Conservation (phyloP, 2,329 filamentous ascomycete genomes). For the Orbilia blumenaviensis region DNA sequence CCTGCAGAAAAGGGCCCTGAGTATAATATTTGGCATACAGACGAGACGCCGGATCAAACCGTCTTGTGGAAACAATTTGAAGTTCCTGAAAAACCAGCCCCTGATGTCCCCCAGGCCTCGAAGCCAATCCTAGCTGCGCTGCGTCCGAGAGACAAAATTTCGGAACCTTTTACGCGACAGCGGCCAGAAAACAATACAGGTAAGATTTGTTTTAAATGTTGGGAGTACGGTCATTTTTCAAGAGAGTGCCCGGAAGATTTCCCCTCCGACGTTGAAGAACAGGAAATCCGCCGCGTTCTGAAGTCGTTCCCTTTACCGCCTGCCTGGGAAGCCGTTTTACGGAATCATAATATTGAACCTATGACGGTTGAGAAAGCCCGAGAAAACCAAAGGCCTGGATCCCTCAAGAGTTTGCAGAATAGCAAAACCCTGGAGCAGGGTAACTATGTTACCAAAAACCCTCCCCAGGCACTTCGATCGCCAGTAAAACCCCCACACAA, state of each 20-base stretch:
- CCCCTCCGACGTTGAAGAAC: not conserved
- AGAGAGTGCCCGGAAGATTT: not conserved
- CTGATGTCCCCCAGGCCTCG: not conserved
- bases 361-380: not conserved
- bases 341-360: not conserved
- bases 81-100: not conserved
- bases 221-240: conserved; percentile 21
- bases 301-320: conserved; percentile 2
- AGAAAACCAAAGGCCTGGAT: not conserved
- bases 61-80: conserved; percentile 5
- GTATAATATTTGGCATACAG: conserved; percentile 6
- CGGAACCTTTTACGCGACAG: conserved; percentile 8
- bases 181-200: conserved; percentile 10
- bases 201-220: conserved; percentile 36
- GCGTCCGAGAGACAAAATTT: conserved; percentile 1
- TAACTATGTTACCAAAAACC: not conserved
- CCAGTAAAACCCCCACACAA: not conserved
- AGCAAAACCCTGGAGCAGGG: not conserved
- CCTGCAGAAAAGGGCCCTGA: not conserved
- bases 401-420: not conserved
- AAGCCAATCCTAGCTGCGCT: not conserved
- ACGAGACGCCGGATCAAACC: not conserved
- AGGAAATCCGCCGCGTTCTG: conserved; percentile 11
- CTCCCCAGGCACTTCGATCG: not conserved
- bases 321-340: conserved; percentile 17